phyloP scores from a whole-genome alignment of 257 asterid genomes.

The Solanum piurae region DNA sequence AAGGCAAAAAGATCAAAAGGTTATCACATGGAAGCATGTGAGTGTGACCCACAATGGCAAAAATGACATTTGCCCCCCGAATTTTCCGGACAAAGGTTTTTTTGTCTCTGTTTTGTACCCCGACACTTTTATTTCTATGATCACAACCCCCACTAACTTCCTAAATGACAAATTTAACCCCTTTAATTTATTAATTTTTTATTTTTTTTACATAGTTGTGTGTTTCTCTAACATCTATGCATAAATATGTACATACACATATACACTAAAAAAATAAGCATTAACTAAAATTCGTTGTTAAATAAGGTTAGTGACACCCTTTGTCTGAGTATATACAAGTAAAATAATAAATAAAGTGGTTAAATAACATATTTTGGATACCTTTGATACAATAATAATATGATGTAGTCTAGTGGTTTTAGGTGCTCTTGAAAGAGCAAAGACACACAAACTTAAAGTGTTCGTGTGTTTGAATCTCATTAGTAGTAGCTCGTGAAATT shows the following conservation, averaged over 20 bases:
- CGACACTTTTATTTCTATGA: slow-evolving; percentile 7
- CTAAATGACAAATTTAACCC: neutral
- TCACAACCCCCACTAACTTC: neutral
- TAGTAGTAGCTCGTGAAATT: no score
- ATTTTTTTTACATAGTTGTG: neutral
- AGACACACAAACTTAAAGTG: no score
- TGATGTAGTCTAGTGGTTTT: no score
- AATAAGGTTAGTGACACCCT: neutral
- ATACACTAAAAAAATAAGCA: neutral
- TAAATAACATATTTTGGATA: no score
- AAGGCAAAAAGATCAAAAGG: neutral
- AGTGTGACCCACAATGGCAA: slow-evolving; percentile 42
- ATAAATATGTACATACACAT: neutral
- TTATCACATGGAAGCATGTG: slow-evolving; percentile 70
- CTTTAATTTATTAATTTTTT: neutral
- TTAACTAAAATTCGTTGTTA: neutral
- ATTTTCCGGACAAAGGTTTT: slow-evolving; percentile 43
- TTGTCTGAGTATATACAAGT: no score
- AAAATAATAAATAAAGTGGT: no score
- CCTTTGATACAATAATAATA: no score
- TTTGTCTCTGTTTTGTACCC: slow-evolving; percentile 18
- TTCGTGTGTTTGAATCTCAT: no score
- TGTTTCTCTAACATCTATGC: neutral
- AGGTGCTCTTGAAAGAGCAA: no score
- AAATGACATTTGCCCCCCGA: slow-evolving; percentile 49